Evolutionary conservation across 2,329 filamentous ascomycete species (phyloP).

Genomic region (Phaeosphaeria sp.): DNA sequence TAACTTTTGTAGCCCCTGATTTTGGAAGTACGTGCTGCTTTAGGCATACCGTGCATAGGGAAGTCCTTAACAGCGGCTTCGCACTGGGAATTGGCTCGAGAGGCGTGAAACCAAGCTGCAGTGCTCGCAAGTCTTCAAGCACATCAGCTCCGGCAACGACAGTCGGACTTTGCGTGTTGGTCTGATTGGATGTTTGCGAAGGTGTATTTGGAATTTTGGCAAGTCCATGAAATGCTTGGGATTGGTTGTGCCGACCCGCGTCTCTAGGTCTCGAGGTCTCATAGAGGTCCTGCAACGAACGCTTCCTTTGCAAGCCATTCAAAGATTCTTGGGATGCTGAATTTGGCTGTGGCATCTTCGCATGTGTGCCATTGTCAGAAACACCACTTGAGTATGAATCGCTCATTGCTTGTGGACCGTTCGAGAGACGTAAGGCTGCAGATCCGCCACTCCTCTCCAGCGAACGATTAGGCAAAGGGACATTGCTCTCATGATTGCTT

Average conservation of each 20-base stretch:
- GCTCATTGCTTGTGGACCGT: not conserved
- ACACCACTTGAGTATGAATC: not conserved
- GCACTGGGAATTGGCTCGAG: not conserved
- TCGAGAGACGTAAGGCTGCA: too few relatives aligned
- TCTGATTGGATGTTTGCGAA: conserved; percentile 11
- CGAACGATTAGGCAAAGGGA: not conserved
- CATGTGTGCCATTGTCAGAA: not conserved
- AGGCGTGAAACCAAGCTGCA: not conserved
- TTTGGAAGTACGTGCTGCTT: conserved; percentile 10
- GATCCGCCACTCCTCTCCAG: not conserved
- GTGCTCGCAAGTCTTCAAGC: not conserved
- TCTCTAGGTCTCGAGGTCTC: not conserved
- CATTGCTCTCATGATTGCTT: not conserved
- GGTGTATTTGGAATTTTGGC: conserved; percentile 23
- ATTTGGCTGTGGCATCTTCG: not conserved
- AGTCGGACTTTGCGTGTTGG: not conserved
- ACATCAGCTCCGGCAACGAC: not conserved
- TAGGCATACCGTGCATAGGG: conserved; percentile 19
- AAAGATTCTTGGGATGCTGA: not conserved
- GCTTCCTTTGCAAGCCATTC: not conserved
- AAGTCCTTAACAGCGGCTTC: not conserved
- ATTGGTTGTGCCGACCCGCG: not conserved
- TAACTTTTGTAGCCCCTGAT: not conserved
- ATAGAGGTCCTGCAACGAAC: not conserved
- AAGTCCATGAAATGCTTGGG: not conserved